Evolutionary conservation across 305 asterid species (phyloP).

Genomic region (Fraxinus ornus): DNA sequence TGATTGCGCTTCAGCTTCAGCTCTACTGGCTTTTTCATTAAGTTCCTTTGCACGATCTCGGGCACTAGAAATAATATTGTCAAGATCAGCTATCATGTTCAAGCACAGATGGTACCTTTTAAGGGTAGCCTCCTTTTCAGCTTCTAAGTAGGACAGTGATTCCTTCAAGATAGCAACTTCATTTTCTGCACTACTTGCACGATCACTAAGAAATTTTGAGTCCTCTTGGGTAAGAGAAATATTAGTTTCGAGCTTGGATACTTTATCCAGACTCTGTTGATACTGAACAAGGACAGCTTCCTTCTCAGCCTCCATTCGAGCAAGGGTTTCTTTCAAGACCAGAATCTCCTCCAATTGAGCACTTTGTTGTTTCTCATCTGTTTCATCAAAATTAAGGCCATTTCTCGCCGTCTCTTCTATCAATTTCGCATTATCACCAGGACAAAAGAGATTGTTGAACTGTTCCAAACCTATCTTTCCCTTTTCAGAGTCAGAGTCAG

Average conservation of each 20-base stretch:
- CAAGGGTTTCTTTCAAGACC: constrained; percentile 58
- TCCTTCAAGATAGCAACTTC: constrained; percentile 65
- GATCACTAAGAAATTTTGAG: constrained; percentile 58
- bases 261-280: constrained; percentile 61
- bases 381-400: constrained; percentile 67
- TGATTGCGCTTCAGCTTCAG: constrained; percentile 60
- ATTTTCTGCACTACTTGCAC: constrained; percentile 71
- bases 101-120: constrained; percentile 62
- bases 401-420: constrained; percentile 42
- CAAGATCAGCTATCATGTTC: constrained; percentile 64
- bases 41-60: constrained; percentile 46
- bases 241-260: constrained; percentile 62
- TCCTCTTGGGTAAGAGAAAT: constrained; percentile 59
- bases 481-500: constrained; percentile 39
- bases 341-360: constrained; percentile 53
- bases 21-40: constrained; percentile 48
- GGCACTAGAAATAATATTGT: constrained; percentile 42
- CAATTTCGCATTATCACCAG: constrained; percentile 25
- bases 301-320: constrained; percentile 81
- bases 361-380: constrained; percentile 46
- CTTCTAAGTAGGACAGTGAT: constrained; percentile 54
- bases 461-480: constrained; percentile 25
- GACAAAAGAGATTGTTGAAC: neutral
- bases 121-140: constrained; percentile 77
- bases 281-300: constrained; percentile 70